phyloP scores from a whole-genome alignment of 345 rosid species.

The Eucalyptus melliodora region DNA sequence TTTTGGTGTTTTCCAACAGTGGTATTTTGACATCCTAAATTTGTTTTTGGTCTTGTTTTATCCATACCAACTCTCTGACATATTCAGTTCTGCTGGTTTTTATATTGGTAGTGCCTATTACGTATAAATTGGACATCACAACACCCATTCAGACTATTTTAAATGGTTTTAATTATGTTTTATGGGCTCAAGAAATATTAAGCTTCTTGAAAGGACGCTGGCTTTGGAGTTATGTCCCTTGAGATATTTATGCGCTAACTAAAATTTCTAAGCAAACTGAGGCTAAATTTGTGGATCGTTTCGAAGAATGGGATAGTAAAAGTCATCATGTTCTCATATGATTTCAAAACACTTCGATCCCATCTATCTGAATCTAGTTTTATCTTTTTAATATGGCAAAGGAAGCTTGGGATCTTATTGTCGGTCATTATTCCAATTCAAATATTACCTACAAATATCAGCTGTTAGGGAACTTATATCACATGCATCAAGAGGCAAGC shows the following conservation, averaged over 20 bases:
- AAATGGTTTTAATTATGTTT: not conserved
- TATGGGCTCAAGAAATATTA: not conserved
- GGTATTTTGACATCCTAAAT: not conserved
- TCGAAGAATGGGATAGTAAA: not conserved
- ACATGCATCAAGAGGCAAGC: not conserved
- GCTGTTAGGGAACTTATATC: not conserved
- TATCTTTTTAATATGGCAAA: not conserved
- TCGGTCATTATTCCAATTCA: not conserved
- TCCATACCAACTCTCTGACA: not conserved
- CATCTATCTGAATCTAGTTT: no score
- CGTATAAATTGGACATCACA: no score
- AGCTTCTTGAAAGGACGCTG: not conserved
- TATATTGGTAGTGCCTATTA: not conserved
- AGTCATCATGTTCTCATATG: not conserved
- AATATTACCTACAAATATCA: not conserved
- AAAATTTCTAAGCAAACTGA: no score
- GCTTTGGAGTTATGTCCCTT: not conserved
- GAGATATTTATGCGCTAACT: not conserved
- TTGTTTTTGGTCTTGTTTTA: not conserved
- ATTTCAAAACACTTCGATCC: not conserved
- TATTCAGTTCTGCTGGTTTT: not conserved
- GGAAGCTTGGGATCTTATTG: not conserved
- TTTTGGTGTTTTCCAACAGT: not conserved
- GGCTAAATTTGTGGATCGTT: no score
- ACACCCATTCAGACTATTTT: not conserved